Conservation (phyloP, 208 protist genomes). For the Trypanosoma grayi region DNA sequence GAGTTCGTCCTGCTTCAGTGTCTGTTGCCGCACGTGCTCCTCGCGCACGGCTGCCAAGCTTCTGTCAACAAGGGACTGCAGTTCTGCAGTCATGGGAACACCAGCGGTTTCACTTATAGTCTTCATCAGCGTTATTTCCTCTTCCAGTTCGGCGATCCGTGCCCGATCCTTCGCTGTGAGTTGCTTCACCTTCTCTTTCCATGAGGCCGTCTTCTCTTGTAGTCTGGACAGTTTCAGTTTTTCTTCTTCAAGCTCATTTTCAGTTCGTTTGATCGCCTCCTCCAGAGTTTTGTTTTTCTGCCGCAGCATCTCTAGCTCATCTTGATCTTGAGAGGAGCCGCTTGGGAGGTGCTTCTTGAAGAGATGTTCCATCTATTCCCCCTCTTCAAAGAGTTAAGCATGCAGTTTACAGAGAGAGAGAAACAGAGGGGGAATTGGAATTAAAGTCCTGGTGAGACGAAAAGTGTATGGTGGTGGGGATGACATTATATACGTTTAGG, state of each 20-base stretch:
- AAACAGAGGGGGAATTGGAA: no score
- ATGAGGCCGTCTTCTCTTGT: constrained; percentile 23
- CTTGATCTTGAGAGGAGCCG: constrained; percentile 26
- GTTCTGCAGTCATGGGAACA: constrained; percentile 2
- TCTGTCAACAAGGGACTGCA: constrained; percentile 14
- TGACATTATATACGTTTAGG: no score
- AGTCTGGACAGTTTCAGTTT: constrained; percentile 11
- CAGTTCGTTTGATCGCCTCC: constrained; percentile 35
- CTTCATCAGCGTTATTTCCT: constrained; percentile 23
- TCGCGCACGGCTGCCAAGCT: not conserved
- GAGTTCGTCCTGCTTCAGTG: constrained; percentile 1
- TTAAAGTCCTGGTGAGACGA: no score
- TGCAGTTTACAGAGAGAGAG: no score
- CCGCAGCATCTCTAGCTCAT: constrained; percentile 55
- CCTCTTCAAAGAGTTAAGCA: no score
- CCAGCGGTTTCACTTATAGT: not conserved
- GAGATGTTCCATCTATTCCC: constrained; percentile 41
- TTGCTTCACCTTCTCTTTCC: constrained; percentile 53
- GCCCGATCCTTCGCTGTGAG: constrained; percentile 19
- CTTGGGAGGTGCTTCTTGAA: constrained; percentile 28
- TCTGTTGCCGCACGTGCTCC: not conserved
- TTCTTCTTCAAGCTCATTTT: constrained; percentile 44
- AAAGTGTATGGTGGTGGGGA: no score
- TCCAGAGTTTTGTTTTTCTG: constrained; percentile 64
- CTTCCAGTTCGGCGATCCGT: constrained; percentile 30